Conservation (phyloP, 2,329 filamentous ascomycete genomes). For the Phaeosphaeriaceae sp. region DNA sequence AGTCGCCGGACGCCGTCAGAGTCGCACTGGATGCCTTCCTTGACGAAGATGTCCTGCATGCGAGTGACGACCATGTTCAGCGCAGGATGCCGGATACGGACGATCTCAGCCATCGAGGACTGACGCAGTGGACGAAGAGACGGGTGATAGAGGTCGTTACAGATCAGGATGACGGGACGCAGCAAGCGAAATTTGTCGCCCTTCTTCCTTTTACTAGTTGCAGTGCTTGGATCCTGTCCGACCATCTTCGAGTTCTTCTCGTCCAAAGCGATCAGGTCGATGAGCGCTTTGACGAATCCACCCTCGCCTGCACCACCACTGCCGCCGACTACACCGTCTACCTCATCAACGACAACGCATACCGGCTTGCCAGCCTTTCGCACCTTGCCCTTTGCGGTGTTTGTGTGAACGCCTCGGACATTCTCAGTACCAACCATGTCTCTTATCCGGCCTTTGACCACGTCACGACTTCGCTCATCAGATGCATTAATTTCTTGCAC, state of each 20-base stretch:
- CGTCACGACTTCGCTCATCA: constrained; percentile 87
- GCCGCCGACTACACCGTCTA: constrained; percentile 89
- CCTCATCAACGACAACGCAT: constrained; percentile 94
- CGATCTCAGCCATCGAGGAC: constrained; percentile 82
- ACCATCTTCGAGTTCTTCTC: constrained; percentile 72
- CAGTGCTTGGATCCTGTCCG: constrained; percentile 42
- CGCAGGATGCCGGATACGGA: constrained; percentile 88
- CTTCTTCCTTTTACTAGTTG: constrained; percentile 69
- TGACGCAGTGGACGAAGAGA: constrained; percentile 86
- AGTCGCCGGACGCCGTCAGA: constrained; percentile 85
- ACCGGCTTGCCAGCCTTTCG: constrained; percentile 82
- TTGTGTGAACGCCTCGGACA: constrained; percentile 74
- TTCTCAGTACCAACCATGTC: constrained; percentile 95
- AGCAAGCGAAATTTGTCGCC: constrained; percentile 87
- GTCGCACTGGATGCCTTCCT: constrained; percentile 87
- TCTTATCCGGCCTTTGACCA: constrained; percentile 88
- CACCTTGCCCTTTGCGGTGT: constrained; percentile 60
- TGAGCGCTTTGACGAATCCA: constrained; percentile 92
- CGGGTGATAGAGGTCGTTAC: constrained; percentile 95
- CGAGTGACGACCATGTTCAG: constrained; percentile 84
- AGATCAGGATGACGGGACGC: constrained; percentile 89
- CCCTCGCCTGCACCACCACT: constrained; percentile 75
- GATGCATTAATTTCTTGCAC: constrained; percentile 98
- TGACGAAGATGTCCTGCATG: constrained; percentile 83
- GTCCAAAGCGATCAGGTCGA: constrained; percentile 86